These are phyloP conservation scores for Salix arbutifolia DNA, from an alignment of 345 rosid genomes.

Conservation along the genomic window DNA sequence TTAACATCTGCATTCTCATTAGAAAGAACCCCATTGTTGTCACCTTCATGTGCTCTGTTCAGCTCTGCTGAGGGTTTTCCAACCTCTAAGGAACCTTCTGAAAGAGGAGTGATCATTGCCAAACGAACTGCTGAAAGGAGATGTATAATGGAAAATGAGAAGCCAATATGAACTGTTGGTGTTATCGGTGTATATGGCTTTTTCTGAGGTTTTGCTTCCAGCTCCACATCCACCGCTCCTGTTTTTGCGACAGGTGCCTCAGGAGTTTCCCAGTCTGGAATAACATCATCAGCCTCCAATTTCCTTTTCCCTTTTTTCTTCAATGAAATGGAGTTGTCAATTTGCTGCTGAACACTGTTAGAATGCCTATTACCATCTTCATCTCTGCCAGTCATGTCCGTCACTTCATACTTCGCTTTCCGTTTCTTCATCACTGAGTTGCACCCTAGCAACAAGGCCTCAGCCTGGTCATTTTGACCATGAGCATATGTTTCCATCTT, in stretches of 20 bases:
- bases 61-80: conserved; percentile 48
- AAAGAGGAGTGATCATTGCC: conserved; percentile 64
- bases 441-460: conserved; percentile 50
- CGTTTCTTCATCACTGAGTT: conserved; percentile 56
- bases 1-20: conserved; percentile 38
- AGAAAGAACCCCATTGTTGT: conserved; percentile 40
- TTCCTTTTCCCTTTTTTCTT: conserved; percentile 75
- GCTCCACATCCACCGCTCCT: conserved; percentile 50
- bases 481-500: conserved; percentile 34
- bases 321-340: conserved; percentile 40
- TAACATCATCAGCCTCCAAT: conserved; percentile 45
- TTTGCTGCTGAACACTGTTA: conserved; percentile 30
- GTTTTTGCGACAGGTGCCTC: conserved; percentile 48
- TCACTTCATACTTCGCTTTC: conserved; percentile 53
- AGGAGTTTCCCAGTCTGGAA: conserved; percentile 46
- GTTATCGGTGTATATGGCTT: conserved; percentile 81
- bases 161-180: conserved; percentile 89
- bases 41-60: conserved; percentile 41
- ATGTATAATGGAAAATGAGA: conserved; percentile 92
- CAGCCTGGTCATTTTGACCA: conserved; percentile 50
- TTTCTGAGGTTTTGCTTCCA: conserved; percentile 68
- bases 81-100: conserved; percentile 62
- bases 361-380: conserved; percentile 38
- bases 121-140: conserved; percentile 93
- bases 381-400: conserved; percentile 38